These are phyloP conservation scores for Malus hybrid DNA, from an alignment of 331 rosid species.

Conservation along the genomic window DNA sequence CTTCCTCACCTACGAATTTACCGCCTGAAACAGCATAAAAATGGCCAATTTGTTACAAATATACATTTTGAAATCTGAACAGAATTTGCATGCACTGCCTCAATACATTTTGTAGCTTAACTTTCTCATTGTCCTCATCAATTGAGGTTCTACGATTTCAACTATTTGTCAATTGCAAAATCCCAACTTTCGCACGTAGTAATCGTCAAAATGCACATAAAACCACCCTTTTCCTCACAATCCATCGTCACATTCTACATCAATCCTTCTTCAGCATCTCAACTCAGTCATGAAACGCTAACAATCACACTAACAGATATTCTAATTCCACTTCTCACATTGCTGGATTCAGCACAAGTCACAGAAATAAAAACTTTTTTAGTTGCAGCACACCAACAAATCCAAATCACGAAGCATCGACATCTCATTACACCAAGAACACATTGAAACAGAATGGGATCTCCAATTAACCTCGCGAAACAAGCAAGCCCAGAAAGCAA, in stretches of 20 bases:
- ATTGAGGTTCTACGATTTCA: too few species aligned
- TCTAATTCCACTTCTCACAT: neutral
- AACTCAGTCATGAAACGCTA: too few species aligned
- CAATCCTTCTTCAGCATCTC: too few species aligned
- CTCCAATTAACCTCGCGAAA: neutral
- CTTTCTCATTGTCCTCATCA: neutral
- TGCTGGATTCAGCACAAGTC: neutral
- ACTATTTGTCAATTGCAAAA: too few species aligned
- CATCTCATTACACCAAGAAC: neutral
- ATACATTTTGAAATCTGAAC: neutral
- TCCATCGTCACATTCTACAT: too few species aligned
- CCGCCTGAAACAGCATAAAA: slow-evolving; percentile 19
- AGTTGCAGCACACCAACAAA: neutral
- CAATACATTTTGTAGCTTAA: neutral
- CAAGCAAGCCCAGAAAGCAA: neutral
- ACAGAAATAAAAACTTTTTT: neutral
- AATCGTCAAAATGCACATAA: too few species aligned
- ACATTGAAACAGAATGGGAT: neutral
- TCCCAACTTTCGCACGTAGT: too few species aligned
- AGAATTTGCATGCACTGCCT: neutral
- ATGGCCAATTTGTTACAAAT: neutral
- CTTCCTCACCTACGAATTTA: slow-evolving; percentile 16
- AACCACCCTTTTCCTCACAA: too few species aligned
- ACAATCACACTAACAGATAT: too few species aligned
- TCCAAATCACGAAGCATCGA: neutral